Base-by-base conservation (phyloP, 768 basidiomycete genomes). In the Tylopilus plumbeoviolaceoides region DNA sequence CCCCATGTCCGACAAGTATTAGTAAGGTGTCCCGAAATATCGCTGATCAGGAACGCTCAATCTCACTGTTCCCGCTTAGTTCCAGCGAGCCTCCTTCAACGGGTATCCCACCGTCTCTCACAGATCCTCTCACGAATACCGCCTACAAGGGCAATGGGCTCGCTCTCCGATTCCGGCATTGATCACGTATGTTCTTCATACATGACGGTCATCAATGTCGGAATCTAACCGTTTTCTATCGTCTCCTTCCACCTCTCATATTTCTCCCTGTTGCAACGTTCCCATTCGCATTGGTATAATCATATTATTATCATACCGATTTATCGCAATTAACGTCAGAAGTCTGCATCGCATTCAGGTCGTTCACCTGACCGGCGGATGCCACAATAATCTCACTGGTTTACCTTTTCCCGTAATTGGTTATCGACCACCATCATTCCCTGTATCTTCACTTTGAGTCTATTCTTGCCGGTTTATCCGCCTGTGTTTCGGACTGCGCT, bases 121-220 rank as follows among this genome's bases (percentile, higher is more conserved):
- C 61, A 53, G 61, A 66, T 66, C 50, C 59, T 63, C 61, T 64
- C 64, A 63, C 64, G 58, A 42, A 36, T n/a, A 21, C 48, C 44
- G 17, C 48, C n/a, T n/a, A 17, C 50, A 44, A 48, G 14, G 42
- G 57, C 36, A 50, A 7, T 11, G 47, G 17, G 17, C 9, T 36
- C 48, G n/a, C 36, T 5, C 20, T n/a, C 28, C 21, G 2, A 33
- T 47, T 43, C 25, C 44, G 47, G 41, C 54, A 57, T 51, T 51
- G 10, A 47, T 60, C 50, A 36, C 46, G 51, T 43, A 60, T 50
- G 54, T 55, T 47, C 17, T 30, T 1, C 35, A 4, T 31, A 27
- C 44, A 11, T 11, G 35, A 17, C 44, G 63, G 42, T 30, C 52
- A 48, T 64, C 64, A 7, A 45, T 63, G 51, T 54, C 50, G 49